Evolutionary conservation across 805 yeast genomes (phyloP).

Genomic region (Candida lessepsii): DNA sequence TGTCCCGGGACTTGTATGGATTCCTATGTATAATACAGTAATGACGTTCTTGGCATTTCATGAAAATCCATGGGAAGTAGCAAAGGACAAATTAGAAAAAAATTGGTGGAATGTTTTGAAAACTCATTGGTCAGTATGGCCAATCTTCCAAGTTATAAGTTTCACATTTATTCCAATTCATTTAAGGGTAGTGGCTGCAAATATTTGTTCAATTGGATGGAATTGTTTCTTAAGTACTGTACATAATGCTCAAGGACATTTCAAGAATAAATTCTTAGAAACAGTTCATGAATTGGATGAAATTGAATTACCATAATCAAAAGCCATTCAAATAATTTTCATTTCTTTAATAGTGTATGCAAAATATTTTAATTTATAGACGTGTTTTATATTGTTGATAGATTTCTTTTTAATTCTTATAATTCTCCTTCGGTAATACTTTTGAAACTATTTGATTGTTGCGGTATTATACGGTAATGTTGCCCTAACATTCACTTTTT

Average conservation of each 20-base stretch:
- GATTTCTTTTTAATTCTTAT: too few relatives aligned
- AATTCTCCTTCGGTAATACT: too few relatives aligned
- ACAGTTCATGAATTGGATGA: constrained; percentile 41
- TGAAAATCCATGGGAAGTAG: constrained; percentile 32
- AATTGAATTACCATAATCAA: not conserved
- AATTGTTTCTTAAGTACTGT: constrained; percentile 41
- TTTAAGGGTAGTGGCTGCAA: constrained; percentile 35
- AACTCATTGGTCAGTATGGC: constrained; percentile 45
- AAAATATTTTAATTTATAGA: too few relatives aligned
- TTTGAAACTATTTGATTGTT: too few relatives aligned
- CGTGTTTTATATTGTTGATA: too few relatives aligned
- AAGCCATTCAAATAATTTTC: too few relatives aligned
- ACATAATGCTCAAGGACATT: constrained; percentile 48
- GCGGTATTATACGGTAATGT: too few relatives aligned
- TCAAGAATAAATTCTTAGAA: constrained; percentile 35
- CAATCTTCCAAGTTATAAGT: constrained; percentile 37
- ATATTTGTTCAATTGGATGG: constrained; percentile 44
- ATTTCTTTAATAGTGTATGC: too few relatives aligned
- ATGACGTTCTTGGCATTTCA: constrained; percentile 38
- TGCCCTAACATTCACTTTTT: too few relatives aligned
- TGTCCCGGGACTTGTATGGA: constrained; percentile 39
- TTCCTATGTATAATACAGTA: constrained; percentile 41
- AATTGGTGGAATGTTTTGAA: constrained; percentile 43
- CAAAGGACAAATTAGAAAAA: constrained; percentile 30
- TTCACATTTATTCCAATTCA: constrained; percentile 40